A percentile compares a stretch with the other conserved stretches of the same genome.
Conservation (phyloP, 306 rosid genomes). For the Corylus avellana region DNA sequence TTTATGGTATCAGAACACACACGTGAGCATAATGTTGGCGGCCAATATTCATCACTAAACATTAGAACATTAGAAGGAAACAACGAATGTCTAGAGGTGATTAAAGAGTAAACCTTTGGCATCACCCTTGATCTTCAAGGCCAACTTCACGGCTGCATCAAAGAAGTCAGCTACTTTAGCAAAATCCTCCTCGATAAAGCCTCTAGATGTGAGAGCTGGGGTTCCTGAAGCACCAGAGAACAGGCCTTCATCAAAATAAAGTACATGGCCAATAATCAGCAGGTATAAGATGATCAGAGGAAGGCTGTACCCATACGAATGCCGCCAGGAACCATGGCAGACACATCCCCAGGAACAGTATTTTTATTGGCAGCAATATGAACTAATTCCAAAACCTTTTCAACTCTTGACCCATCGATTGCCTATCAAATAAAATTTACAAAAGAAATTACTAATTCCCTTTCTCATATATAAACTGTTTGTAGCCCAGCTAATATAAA, state of each 20-base stretch:
- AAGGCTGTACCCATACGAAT: conserved; percentile 79
- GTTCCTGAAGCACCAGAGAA: conserved; percentile 55
- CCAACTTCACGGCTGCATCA: conserved; percentile 79
- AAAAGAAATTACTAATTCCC: conserved; percentile 2
- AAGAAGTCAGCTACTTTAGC: conserved; percentile 80
- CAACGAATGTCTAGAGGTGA: neutral
- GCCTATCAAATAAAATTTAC: conserved; percentile 49
- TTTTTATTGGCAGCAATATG: conserved; percentile 96
- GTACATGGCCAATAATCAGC: conserved; percentile 15
- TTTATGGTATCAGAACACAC: conserved; percentile 19
- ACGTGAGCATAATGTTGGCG: conserved; percentile 11
- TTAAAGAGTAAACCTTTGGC: conserved; percentile 51
- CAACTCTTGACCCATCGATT: conserved; percentile 95
- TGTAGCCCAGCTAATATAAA: neutral
- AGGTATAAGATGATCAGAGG: conserved; percentile 10
- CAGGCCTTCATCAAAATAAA: conserved; percentile 14
- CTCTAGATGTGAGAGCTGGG: conserved; percentile 96
- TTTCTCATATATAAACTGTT: conserved; percentile 12
- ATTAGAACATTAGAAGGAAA: conserved; percentile 4
- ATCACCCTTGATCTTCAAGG: conserved; percentile 78
- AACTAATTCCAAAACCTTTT: conserved; percentile 84
- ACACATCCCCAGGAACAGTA: conserved; percentile 96
- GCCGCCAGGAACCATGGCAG: conserved; percentile 99
- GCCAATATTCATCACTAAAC: conserved; percentile 4
- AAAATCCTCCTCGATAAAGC: conserved; percentile 83